Conservation (phyloP, 2,329 filamentous ascomycete genomes). For the Cytospora piceicola region DNA sequence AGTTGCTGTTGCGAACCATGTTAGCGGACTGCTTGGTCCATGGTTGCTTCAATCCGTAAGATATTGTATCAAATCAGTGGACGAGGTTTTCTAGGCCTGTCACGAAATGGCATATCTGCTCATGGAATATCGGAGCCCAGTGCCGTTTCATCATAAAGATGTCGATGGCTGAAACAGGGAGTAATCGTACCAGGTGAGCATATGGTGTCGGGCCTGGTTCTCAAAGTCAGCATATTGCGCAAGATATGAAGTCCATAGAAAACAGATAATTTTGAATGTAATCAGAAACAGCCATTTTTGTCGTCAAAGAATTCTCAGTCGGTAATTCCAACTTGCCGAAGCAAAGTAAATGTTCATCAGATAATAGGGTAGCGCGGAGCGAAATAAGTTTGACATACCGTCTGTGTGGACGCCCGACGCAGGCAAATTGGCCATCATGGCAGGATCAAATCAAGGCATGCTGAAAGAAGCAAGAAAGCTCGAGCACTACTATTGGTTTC, state of each 20-base stretch:
- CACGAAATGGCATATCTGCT: conserved; percentile 88
- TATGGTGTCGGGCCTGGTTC: conserved; percentile 19
- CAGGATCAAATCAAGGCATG: not conserved
- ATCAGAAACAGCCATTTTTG: conserved; percentile 89
- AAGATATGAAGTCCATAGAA: conserved; percentile 34
- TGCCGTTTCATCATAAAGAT: conserved; percentile 83
- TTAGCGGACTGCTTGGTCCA: conserved; percentile 13
- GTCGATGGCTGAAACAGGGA: conserved; percentile 18
- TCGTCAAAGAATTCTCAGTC: conserved; percentile 82
- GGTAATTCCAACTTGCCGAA: conserved; percentile 92
- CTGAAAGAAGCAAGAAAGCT: conserved; percentile 2
- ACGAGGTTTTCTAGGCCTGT: conserved; percentile 99
- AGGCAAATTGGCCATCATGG: not conserved
- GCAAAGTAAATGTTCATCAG: conserved; percentile 73
- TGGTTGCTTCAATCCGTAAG: conserved; percentile 9
- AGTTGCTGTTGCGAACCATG: conserved; percentile 7
- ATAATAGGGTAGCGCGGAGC: conserved; percentile 29
- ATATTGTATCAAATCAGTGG: conserved; percentile 70
- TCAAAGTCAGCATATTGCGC: conserved; percentile 32
- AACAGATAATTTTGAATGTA: conserved; percentile 17
- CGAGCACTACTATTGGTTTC: conserved; percentile 19
- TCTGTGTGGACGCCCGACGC: conserved; percentile 20
- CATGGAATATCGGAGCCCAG: conserved; percentile 90
- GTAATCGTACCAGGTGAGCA: conserved; percentile 30
- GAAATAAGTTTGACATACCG: conserved; percentile 33